Evolutionary conservation across 164 flowering plant species (phyloP).

Genomic region (Annona squamosa): DNA sequence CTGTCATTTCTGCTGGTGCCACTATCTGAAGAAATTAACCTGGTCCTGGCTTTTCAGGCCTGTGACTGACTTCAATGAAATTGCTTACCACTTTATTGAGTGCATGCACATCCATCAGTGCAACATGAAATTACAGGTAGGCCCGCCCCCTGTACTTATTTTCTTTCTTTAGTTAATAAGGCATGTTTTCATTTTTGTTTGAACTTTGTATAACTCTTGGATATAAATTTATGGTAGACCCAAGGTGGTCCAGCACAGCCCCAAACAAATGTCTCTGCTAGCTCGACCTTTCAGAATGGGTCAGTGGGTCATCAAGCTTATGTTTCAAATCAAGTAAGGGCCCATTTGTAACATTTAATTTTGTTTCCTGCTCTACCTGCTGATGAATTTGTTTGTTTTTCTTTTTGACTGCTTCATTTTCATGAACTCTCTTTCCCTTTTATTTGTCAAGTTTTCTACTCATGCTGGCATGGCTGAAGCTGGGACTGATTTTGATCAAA

Average conservation of each 20-base stretch:
- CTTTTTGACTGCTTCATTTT: no score
- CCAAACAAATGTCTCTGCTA: constrained; percentile 27
- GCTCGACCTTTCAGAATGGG: constrained; percentile 20
- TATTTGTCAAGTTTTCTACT: constrained; percentile 26
- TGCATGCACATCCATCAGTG: constrained; percentile 59
- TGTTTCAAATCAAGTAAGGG: constrained; percentile 42
- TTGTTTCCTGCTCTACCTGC: no score
- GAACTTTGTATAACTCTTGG: constrained; percentile 4
- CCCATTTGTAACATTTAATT: background rate
- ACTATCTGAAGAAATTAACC: background rate
- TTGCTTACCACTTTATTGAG: constrained; percentile 69
- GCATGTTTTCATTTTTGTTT: background rate
- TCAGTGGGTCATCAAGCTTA: constrained; percentile 33
- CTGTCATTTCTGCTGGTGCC: background rate
- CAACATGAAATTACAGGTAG: constrained; percentile 52
- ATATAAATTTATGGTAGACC: constrained; percentile 15
- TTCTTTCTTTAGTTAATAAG: background rate
- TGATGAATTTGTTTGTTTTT: no score
- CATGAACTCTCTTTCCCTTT: background rate
- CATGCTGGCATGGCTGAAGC: constrained; percentile 27
- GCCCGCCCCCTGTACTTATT: background rate
- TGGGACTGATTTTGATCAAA: constrained; percentile 35
- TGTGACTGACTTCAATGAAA: constrained; percentile 67
- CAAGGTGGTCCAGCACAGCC: constrained; percentile 29
- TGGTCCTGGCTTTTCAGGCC: constrained; percentile 47